Evolutionary conservation across 2,329 filamentous ascomycete genomes (phyloP), one percentile per base, ranked within the genome.

Genomic region (Rhexocercosporidium sp.): DNA sequence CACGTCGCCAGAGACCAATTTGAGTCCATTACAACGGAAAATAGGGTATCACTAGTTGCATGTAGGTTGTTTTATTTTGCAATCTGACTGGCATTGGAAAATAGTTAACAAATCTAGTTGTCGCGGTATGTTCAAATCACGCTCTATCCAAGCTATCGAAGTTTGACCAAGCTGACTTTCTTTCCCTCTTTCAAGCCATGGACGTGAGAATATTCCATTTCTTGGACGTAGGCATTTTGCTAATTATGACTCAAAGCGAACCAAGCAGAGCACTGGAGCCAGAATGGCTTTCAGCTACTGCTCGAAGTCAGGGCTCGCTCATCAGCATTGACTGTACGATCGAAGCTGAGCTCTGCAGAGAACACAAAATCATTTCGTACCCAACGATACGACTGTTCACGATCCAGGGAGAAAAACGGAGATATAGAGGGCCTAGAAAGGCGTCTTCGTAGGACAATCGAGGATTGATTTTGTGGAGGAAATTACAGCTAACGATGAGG

Each of bases 301-400:
- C 75, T 37, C 68, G 75, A 41, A 66, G 66, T 5, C 68, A 74
- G 46, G 57, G 67, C 27, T 60, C 51, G 16, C 64, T 80, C 1
- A 64, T 79, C 31, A 81, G 78, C 64, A 71, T 85, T 20, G 80
- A 85, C 73, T 85, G 83, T 70, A 72, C 74, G 3, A 65, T 69
- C 1, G 70, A 76, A 2, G n/a, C 70, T 2, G 67, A 74, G 7
- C 69, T 83, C n/a, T 85, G 83, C 71, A 69, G 76, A 59, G 77
- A 81, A 29, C 74, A 79, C 54, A 77, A 78, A 27, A 76, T 85
- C 34, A 75, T 77, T 14, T 84, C 83, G 0, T 84, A 82, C 66
- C 83, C 83, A 2, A 77, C 83, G 7, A 79, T 86, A 41, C 79
- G 83, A 0, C 78, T 82, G 11, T 82, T 82, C 66, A 77, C 77